Evolutionary conservation across 1,284 basidiomycete genomes (phyloP).

Genomic region (Phlebopus sp.): DNA sequence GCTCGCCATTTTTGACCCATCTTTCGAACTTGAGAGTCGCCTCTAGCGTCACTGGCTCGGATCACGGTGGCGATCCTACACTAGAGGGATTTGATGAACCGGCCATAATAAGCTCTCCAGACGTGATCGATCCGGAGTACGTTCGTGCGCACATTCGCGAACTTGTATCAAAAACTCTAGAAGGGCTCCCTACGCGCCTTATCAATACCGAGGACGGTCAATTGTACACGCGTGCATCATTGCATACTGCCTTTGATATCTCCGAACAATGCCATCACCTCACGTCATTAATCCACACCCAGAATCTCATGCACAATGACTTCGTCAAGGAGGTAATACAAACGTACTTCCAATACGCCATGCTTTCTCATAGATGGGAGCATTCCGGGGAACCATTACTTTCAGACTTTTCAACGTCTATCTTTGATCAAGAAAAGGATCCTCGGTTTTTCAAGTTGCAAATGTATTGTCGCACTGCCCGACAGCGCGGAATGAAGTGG

Average conservation of each 20-base stretch:
- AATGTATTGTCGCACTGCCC: constrained; percentile 1
- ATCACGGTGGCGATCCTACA: not conserved
- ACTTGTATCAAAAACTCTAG: not conserved
- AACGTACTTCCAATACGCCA: constrained; percentile 8
- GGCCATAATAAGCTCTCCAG: not conserved
- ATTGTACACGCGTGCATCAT: constrained; percentile 4
- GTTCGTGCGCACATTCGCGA: not conserved
- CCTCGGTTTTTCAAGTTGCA: constrained; percentile 3
- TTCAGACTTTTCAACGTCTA: not conserved
- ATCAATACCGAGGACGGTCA: constrained; percentile 9
- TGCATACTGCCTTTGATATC: constrained; percentile 1
- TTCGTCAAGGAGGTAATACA: constrained; percentile 5
- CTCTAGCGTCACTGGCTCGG: not conserved
- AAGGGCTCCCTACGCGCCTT: constrained; percentile 5
- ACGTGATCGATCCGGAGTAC: not conserved
- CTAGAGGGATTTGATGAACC: constrained; percentile 13
- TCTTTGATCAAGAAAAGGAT: not conserved
- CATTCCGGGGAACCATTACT: constrained; percentile 1
- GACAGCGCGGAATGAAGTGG: not conserved
- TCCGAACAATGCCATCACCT: not conserved
- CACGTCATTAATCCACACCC: constrained; percentile 1
- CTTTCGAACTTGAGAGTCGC: too few relatives aligned
- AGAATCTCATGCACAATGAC: not conserved
- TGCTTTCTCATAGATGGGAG: constrained; percentile 8
- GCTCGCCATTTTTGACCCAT: not conserved